These are phyloP conservation scores for Periglandula ipomoeae DNA, from an alignment of 2,329 filamentous ascomycete genomes.

Conservation along the genomic window DNA sequence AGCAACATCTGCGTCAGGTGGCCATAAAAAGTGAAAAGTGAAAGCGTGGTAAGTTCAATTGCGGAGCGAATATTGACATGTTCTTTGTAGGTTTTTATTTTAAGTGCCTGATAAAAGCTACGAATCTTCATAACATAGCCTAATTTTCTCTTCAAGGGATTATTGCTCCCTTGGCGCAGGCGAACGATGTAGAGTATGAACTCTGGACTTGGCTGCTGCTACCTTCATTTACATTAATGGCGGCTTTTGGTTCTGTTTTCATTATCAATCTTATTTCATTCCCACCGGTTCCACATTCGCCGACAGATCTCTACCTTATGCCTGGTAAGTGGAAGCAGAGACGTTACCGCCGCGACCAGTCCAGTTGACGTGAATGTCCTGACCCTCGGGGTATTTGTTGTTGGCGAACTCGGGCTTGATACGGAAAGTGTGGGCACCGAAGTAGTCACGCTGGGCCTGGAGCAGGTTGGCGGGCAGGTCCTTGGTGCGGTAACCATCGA, in stretches of 20 bases:
- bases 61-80: too few species aligned
- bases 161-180: not conserved
- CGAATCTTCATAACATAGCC: not conserved
- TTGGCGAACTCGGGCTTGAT: constrained; percentile 74
- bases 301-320: constrained; percentile 46
- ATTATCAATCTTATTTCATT: not conserved
- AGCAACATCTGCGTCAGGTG: too few species aligned
- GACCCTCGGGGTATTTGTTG: constrained; percentile 71
- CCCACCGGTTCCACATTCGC: not conserved
- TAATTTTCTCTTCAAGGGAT: not conserved
- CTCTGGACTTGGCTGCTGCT: not conserved
- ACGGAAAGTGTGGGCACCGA: constrained; percentile 85
- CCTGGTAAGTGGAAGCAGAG: constrained; percentile 94
- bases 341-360: constrained; percentile 96
- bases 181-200: not conserved
- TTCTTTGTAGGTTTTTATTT: too few species aligned
- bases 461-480: constrained; percentile 96
- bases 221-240: not conserved
- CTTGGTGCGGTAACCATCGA: constrained; percentile 96
- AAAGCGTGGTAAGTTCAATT: too few species aligned
- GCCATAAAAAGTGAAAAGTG: too few species aligned
- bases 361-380: constrained; percentile 99
- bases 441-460: constrained; percentile 99
- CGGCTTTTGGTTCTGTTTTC: not conserved
- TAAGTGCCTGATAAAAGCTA: not conserved